These are phyloP conservation scores for Cenchrus fungigraminus DNA, from an alignment of 176 grass and related monocot species.

Conservation along the genomic window DNA sequence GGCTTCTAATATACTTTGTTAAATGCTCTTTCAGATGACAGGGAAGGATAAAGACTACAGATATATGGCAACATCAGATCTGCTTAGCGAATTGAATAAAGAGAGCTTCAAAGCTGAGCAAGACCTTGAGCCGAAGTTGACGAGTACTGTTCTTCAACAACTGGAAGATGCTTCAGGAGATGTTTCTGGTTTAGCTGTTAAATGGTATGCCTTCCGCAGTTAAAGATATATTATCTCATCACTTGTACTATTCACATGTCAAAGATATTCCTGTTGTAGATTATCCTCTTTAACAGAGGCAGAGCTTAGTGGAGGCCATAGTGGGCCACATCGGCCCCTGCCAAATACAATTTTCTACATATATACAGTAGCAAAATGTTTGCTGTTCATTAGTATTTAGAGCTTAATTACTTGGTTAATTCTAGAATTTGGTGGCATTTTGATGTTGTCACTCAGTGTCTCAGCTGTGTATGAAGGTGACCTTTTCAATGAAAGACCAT, in stretches of 20 bases:
- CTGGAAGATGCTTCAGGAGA: conserved; percentile 94
- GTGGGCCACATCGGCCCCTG: too few species aligned
- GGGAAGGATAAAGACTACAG: conserved; percentile 97
- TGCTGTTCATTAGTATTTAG: too few species aligned
- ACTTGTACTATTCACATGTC: not conserved
- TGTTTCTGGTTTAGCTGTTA: conserved; percentile 94
- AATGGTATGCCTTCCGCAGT: conserved; percentile 68
- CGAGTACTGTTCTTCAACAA: conserved; percentile 79
- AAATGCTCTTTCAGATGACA: conserved; percentile 71
- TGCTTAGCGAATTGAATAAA: conserved; percentile 81
- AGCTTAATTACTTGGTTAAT: too few species aligned
- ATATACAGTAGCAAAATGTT: too few species aligned
- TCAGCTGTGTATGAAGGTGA: not conserved
- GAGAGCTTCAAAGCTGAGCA: conserved; percentile 75
- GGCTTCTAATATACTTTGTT: conserved; percentile 27
- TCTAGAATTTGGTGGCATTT: not conserved
- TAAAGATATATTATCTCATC: not conserved
- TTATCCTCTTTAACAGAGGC: not conserved
- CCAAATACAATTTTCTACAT: too few species aligned
- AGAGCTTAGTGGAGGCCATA: too few species aligned
- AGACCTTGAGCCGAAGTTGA: conserved; percentile 72
- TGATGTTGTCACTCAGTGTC: not conserved
- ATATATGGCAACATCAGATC: conserved; percentile 97
- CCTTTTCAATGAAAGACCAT: not conserved
- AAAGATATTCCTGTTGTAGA: not conserved